A percentile compares a stretch with the other conserved stretches of the same genome.
Conservation (phyloP, 116 monocot species). For the Zostera marina region DNA sequence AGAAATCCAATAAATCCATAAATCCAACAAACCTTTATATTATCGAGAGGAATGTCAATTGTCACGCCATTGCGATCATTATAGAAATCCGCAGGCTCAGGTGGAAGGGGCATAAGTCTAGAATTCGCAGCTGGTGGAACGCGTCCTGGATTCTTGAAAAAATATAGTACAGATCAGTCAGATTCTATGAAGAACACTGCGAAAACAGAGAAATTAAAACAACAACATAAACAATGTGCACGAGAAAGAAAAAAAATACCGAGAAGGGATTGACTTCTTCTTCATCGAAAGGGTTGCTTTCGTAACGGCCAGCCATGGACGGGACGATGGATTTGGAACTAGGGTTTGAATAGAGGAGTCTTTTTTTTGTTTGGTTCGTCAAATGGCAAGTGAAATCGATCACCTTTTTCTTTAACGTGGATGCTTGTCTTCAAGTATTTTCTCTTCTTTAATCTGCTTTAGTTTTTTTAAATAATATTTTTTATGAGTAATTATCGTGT, state of each 20-base stretch:
- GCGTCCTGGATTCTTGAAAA: slow-evolving; percentile 30
- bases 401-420: too few relatives aligned
- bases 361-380: too few relatives aligned
- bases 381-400: too few relatives aligned
- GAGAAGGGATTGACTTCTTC: slow-evolving; percentile 82
- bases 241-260: slow-evolving; percentile 19
- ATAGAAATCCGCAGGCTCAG: slow-evolving; percentile 93
- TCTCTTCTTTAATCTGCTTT: too few relatives aligned
- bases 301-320: slow-evolving; percentile 61
- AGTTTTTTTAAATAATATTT: too few relatives aligned
- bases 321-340: slow-evolving; percentile 3
- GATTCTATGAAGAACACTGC: too few relatives aligned
- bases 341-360: not conserved
- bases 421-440: too few relatives aligned
- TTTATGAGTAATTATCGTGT: too few relatives aligned
- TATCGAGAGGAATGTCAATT: slow-evolving; percentile 81
- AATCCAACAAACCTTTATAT: slow-evolving; percentile 26
- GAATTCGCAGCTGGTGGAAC: slow-evolving; percentile 73
- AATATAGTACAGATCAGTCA: not conserved
- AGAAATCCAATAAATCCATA: not conserved
- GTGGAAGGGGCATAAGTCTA: slow-evolving; percentile 86
- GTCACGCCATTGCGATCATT: slow-evolving; percentile 53
- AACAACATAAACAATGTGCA: too few relatives aligned
- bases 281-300: slow-evolving; percentile 71
- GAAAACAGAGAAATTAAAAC: too few relatives aligned